phyloP scores from a whole-genome alignment of 2,329 filamentous ascomycete genomes.

The Ophiocordyceps polyrhachis-furcata region DNA sequence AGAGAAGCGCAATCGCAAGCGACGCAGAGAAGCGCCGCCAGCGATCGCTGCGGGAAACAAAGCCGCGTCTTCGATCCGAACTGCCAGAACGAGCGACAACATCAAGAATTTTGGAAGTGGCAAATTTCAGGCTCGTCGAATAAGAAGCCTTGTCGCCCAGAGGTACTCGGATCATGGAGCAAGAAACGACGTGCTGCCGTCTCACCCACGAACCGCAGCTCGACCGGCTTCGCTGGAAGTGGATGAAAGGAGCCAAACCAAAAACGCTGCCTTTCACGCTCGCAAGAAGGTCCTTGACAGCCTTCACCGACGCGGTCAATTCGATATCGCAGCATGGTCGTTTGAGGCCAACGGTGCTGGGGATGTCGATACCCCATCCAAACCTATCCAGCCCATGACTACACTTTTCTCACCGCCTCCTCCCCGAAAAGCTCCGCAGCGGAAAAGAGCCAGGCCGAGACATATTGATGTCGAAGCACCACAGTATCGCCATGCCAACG shows the following conservation, averaged over 20 bases:
- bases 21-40: not conserved
- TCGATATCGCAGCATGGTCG: not conserved
- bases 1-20: conserved; percentile 2
- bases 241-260: conserved; percentile 16
- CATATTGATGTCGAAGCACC: conserved; percentile 30
- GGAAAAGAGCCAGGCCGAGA: conserved; percentile 25
- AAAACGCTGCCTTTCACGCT: conserved; percentile 23
- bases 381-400: not conserved
- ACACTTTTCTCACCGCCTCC: not conserved
- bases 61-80: not conserved
- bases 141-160: not conserved
- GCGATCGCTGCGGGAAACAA: not conserved
- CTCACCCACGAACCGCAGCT: not conserved
- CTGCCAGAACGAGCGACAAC: not conserved
- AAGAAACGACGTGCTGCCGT: not conserved
- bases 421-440: conserved; percentile 11
- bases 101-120: not conserved
- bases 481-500: conserved; percentile 32
- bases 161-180: not conserved
- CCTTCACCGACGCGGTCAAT: conserved; percentile 24
- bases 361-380: no score
- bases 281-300: conserved; percentile 36
- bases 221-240: conserved; percentile 39
- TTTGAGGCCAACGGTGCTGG: not conserved
- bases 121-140: conserved; percentile 10